A percentile compares a stretch with the other conserved stretches of the same genome.
Conservation (phyloP, 495 filamentous ascomycete species). For the Aspergillus asperescens region DNA sequence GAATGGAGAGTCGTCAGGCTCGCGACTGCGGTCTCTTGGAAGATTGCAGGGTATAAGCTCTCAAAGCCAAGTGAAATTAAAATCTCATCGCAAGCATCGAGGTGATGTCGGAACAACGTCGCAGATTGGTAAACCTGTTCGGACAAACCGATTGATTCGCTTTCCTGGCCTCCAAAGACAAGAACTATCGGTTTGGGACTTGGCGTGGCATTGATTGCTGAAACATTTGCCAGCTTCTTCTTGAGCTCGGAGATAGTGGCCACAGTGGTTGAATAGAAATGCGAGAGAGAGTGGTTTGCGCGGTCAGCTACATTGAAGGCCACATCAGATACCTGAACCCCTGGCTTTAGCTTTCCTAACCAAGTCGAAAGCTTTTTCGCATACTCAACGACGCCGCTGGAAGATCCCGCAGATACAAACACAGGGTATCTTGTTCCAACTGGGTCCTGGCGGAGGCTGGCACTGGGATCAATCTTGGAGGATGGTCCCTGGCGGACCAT, state of each 20-base stretch:
- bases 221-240: too few species aligned
- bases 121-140: background rate
- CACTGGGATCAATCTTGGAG: background rate
- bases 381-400: too few species aligned
- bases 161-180: background rate
- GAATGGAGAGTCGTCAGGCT: slow-evolving; percentile 38
- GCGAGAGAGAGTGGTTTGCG: too few species aligned
- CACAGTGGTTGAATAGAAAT: background rate
- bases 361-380: too few species aligned
- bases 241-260: too few species aligned
- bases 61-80: slow-evolving; percentile 23
- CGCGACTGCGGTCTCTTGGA: slow-evolving; percentile 26
- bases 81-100: slow-evolving; percentile 28
- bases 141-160: background rate
- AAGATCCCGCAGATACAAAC: background rate
- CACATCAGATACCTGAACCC: too few species aligned
- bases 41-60: slow-evolving; percentile 42
- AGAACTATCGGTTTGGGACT: background rate
- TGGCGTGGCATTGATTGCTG: background rate
- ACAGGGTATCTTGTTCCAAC: slow-evolving; percentile 2
- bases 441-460: too few species aligned
- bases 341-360: too few species aligned
- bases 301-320: too few species aligned
- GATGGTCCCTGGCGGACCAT: slow-evolving; percentile 18
- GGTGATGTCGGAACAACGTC: slow-evolving; percentile 27